Percentiles rank a stretch among this genome's conserved stretches.
These are phyloP conservation scores for Magnaporthiopsis poae DNA, from an alignment of 2,329 filamentous ascomycete genomes.

Conservation along the genomic window DNA sequence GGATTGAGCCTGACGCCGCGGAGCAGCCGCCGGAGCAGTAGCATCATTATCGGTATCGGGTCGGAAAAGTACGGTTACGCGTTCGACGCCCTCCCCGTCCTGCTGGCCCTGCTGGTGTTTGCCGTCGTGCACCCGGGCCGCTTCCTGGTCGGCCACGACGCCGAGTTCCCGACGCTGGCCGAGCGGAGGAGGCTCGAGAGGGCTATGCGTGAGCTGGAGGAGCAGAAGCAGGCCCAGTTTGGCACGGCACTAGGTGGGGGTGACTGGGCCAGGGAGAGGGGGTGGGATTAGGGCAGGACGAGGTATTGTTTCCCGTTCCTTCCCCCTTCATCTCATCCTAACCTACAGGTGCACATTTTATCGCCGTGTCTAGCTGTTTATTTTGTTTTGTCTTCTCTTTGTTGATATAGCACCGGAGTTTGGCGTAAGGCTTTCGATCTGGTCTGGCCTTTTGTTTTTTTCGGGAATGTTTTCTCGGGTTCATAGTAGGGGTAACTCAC, in stretches of 20 bases:
- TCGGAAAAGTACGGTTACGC: conserved; percentile 43
- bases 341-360: neutral
- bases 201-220: conserved; percentile 8
- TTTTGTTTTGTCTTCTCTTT: neutral
- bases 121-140: conserved; percentile 37
- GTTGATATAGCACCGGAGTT: neutral
- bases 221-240: conserved; percentile 6
- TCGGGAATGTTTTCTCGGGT: neutral
- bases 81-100: conserved; percentile 47
- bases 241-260: neutral
- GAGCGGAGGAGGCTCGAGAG: conserved; percentile 5
- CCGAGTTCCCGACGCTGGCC: conserved; percentile 31
- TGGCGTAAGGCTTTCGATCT: neutral
- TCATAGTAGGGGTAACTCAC: too few species aligned
- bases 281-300: neutral
- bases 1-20: conserved; percentile 14
- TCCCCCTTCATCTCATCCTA: neutral
- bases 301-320: neutral
- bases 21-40: conserved; percentile 22
- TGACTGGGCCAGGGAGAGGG: neutral
- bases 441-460: neutral
- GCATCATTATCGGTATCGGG: conserved; percentile 21
- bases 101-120: conserved; percentile 32
- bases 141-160: conserved; percentile 33
- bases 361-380: neutral